Percentiles rank a stretch among this genome's conserved stretches.
These are phyloP conservation scores for Auriscalpium orientale DNA, from an alignment of 768 basidiomycete species.

Conservation along the genomic window DNA sequence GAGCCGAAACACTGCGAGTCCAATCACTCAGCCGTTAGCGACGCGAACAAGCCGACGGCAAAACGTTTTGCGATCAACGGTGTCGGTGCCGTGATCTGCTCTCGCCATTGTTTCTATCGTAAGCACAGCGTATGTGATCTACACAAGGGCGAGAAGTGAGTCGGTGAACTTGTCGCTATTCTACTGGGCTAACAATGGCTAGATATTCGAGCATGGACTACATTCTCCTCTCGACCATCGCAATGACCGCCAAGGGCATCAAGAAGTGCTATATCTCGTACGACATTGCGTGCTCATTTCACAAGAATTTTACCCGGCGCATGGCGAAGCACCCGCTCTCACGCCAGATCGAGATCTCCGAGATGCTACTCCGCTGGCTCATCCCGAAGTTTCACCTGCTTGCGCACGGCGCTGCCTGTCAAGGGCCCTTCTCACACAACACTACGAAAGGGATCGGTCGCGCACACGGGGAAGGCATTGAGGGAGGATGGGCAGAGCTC, in stretches of 20 bases:
- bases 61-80: conserved; percentile 3
- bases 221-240: conserved; percentile 6
- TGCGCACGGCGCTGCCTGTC: conserved; percentile 13
- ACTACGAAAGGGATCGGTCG: too few relatives aligned
- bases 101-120: not conserved
- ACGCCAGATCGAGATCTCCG: not conserved
- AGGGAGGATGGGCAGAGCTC: conserved; percentile 12
- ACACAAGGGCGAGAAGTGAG: not conserved
- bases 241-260: not conserved
- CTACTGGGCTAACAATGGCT: not conserved
- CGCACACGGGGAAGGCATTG: conserved; percentile 10
- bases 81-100: conserved; percentile 7
- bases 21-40: not conserved
- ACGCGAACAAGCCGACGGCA: conserved; percentile 1
- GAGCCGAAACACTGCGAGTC: not conserved
- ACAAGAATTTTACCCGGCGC: not conserved
- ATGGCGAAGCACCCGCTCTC: not conserved
- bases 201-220: conserved; percentile 20
- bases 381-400: conserved; percentile 11
- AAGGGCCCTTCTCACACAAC: not conserved
- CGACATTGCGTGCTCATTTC: not conserved
- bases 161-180: too few relatives aligned
- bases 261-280: not conserved
- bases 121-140: not conserved
- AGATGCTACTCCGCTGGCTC: not conserved